phyloP scores from a whole-genome alignment of 306 rosid genomes.

The Vigna radiata region DNA sequence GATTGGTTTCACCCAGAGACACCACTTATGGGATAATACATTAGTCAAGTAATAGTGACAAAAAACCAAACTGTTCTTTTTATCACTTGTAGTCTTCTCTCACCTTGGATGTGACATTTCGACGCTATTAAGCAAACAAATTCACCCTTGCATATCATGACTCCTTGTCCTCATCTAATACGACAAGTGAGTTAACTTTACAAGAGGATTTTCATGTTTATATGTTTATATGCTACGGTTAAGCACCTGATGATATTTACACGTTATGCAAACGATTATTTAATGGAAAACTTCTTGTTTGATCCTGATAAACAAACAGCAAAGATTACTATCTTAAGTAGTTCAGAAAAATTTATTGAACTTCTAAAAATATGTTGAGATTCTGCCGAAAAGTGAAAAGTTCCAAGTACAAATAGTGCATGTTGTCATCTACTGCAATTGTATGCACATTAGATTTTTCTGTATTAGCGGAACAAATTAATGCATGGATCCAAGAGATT shows the following conservation, averaged over 20 bases:
- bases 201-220: slow-evolving; percentile 7
- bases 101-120: background rate
- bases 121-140: slow-evolving; percentile 2
- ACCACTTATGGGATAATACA: slow-evolving; percentile 28
- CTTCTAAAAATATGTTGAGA: background rate
- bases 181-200: slow-evolving; percentile 13
- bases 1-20: slow-evolving; percentile 31
- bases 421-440: background rate
- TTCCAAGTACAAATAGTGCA: background rate
- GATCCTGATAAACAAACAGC: too few relatives aligned
- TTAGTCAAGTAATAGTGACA: slow-evolving; percentile 43
- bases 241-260: background rate
- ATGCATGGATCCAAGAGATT: slow-evolving; percentile 30
- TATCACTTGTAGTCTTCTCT: slow-evolving; percentile 25
- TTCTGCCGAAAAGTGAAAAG: background rate
- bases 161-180: background rate
- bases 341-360: background rate
- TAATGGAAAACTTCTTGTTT: too few relatives aligned
- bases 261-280: too few relatives aligned
- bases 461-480: background rate
- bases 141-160: slow-evolving; percentile 21
- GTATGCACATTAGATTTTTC: slow-evolving; percentile 18
- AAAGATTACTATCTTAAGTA: background rate
- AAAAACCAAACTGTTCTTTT: slow-evolving; percentile 13
- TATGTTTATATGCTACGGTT: background rate